A percentile compares a stretch with the other conserved stretches of the same genome.
Evolutionary conservation across 352 stramenopile species (phyloP).

Genomic region (Globisporangium irregulare): DNA sequence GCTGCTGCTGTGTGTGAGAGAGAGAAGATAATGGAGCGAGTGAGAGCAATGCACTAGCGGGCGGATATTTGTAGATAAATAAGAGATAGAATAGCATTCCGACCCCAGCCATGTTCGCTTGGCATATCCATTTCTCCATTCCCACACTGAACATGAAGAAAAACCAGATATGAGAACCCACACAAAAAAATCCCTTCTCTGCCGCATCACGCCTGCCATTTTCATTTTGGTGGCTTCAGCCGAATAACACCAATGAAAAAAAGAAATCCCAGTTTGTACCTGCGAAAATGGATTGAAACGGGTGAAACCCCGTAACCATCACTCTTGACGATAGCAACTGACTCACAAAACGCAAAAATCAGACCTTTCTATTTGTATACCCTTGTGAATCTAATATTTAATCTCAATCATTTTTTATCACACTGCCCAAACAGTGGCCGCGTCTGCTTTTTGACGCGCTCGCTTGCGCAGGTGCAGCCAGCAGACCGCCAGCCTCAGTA

Average conservation of each 20-base stretch:
- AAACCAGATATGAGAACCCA: conserved; percentile 9
- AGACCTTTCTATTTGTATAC: conserved; percentile 1
- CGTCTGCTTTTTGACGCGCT: not conserved
- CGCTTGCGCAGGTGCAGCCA: not conserved
- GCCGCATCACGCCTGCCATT: not conserved
- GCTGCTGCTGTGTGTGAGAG: not conserved
- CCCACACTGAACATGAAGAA: not conserved
- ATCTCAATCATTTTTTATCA: not conserved
- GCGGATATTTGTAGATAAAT: conserved; percentile 5
- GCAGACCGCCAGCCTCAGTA: not conserved
- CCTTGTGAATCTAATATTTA: not conserved
- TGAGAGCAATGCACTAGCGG: not conserved
- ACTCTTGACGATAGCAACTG: not conserved
- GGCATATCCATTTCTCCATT: not conserved
- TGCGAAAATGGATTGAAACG: not conserved
- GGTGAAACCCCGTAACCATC: conserved; percentile 13
- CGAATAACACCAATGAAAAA: not conserved
- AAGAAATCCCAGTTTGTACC: not conserved
- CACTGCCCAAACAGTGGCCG: not conserved
- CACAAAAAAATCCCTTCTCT: conserved; percentile 3
- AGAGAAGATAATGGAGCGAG: not conserved
- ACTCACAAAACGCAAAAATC: not conserved
- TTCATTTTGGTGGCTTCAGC: conserved; percentile 7
- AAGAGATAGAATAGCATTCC: conserved; percentile 3
- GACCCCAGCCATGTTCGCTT: not conserved